Evolutionary conservation across 768 basidiomycete genomes (phyloP), one percentile per base, ranked within the genome.

Genomic region (Lyophyllum shimeji): DNA sequence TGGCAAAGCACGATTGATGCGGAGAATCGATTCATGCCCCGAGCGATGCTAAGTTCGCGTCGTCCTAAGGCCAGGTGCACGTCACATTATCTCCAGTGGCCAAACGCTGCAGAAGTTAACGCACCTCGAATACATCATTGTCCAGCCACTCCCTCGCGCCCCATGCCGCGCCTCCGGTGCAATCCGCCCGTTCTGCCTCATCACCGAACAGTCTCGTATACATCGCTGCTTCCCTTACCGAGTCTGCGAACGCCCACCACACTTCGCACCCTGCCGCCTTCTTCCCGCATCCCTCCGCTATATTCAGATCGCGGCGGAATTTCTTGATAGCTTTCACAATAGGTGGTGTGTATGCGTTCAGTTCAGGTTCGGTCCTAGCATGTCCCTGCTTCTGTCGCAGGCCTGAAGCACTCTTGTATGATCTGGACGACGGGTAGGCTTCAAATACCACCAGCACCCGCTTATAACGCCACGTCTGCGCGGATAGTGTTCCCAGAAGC

Each of bases 11-110:
- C 78, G 3, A 86, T 69, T n/a, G 81, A 77, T 6, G 90, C 84
- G 0, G 84, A 83, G 64, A 90, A 89, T 6, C 74, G 69, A 55
- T 92, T 92, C 82, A 92, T 84, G 15, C 87, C 85, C 5, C 70
- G 8, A 82, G 73, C 1, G 68, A 65, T 0, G 82, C 79, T 46
- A 93, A 71, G 60, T 82, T 77, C 24, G 73, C 71, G 59, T 91
- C 89, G 33, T 84, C 82, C 88, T 90, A 64, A 21, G 33, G 50
- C 12, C 33, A 24, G 27, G 27, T 31, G 18, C 15, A 44, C 34
- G 37, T 51, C 39, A 40, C 39, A n/a, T n/a, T n/a, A n/a, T n/a
- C n/a, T n/a, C n/a, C n/a, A 40, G 15, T 4, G 2, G 15, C 39
- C 15, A 7, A 40, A 40, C 11, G 12, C 55, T 34, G n/a, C n/a